Base-by-base conservation (phyloP, 1,284 basidiomycete species). In the Trichosporon sp. region DNA sequence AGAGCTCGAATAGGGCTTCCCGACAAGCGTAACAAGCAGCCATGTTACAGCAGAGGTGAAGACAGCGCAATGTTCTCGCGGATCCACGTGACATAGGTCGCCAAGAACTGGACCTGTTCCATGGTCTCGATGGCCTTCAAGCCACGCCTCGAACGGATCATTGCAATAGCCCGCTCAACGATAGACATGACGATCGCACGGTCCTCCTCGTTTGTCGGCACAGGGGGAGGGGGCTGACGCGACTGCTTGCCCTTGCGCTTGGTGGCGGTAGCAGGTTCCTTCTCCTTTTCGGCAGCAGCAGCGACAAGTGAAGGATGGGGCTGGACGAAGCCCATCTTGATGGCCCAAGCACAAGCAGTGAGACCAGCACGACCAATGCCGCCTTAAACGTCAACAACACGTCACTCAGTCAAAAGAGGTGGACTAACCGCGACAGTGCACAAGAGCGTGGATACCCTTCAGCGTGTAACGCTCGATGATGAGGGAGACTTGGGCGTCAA, bases 281-380 rank as follows among this genome's bases (percentile, higher is more conserved):
- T 63, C 31, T 12, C 32, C 59, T 63, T 65, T 11, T 54, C 66
- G 31, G 68, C 65, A 26, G 77, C n/a, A 12, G 72, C 70, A 19
- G 77, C n/a, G 14, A 71, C 70, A 1, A 83, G 74, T 11, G 79
- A 79, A 1, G 81, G 80, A 67, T 83, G 81, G 11, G 81, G 80
- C 32, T 81, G 78, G 10, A 87, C 85, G 51, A 98, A 87, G 4
- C 96, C 96, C 77, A 98, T 90, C 82, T 93, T 96, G 73, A 97
- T 86, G 80, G 93, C 88, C 96, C 96, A 98, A 75, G 91, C 92
- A 77, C 92, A 94, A 1, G 96, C 96, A 43, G 98, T 88, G 54
- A 98, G 87, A 0, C 96, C 96, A 0, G 96, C 96, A 32, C 96
- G 89, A 0, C 96, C 96, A 4, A 99, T 92, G 5, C 96, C 96